Base-by-base conservation (phyloP, 2,329 filamentous ascomycete species). In the Fusarium sarcochroum region DNA sequence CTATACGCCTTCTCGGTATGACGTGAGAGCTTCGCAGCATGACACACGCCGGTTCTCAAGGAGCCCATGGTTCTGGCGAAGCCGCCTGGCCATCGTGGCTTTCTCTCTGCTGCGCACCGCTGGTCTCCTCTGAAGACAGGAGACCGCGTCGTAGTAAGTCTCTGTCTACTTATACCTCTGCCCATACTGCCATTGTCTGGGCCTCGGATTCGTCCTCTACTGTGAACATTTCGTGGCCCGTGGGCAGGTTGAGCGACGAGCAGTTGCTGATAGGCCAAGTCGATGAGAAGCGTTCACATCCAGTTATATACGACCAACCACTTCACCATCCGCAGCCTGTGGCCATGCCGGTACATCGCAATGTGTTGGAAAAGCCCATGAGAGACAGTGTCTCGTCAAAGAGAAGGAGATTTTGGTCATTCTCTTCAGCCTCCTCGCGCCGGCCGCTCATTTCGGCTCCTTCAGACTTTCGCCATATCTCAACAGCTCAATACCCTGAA, bases 381-480 rank as follows among this genome's bases (percentile, higher is more conserved):
- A 79, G 66, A 80, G 81, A 70, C 63, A 80, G 77, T 64, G 79
- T 77, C 69, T 82, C 83, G 72, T 83, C 83, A 51, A 77, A 79
- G 71, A 85, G 80, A 76, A 84, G 79, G 73, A 79, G 81, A 54
- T 78, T 84, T 71, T 79, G 81, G 70, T 80, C 84, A 61, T 79
- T 82, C 61, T 78, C 80, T 54, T 77, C 80, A 52, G 78, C 81
- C 42, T 54, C 37, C 34, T 79, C 83, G 73, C 86, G 83, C 77
- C 81, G 85, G 76, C 84, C 85, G 75, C 80, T 81, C 62, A 90
- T 90, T 71, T 89, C 87, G 41, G 81, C 81, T 20, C 88, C 88
- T 5, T 84, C 84, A 47, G 81, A 90, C 75, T 90, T 90, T 72
- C 85, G 84, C 46, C 88, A 90, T 78, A 70, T 90, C 48, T 79